A percentile compares a stretch with the other conserved stretches of the same genome.
Conservation (phyloP, 2,329 filamentous ascomycete species). For the Neopestalotiopsis sp. region DNA sequence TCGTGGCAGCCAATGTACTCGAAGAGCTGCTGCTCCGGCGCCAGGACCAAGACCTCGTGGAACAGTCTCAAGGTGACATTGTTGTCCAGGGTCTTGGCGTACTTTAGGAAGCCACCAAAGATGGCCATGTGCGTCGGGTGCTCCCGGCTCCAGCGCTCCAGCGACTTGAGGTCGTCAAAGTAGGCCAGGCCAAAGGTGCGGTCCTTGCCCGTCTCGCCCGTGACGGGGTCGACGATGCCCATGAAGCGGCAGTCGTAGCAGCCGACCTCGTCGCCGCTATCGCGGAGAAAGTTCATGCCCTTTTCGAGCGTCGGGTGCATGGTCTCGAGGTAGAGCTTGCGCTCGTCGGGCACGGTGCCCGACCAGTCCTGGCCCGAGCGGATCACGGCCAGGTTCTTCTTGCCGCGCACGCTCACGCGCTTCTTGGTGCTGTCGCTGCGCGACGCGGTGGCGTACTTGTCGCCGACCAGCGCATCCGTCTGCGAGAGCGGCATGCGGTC, state of each 20-base stretch:
- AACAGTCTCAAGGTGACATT: conserved; percentile 43
- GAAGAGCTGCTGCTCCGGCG: conserved; percentile 45
- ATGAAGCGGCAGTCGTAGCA: conserved; percentile 51
- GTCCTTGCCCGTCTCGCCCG: conserved; percentile 32
- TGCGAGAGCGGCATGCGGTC: conserved; percentile 47
- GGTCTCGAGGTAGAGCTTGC: conserved; percentile 47
- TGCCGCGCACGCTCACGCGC: conserved; percentile 39
- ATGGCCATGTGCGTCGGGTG: conserved; percentile 47
- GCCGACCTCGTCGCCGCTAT: conserved; percentile 47
- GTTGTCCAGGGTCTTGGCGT: conserved; percentile 43
- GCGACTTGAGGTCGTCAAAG: conserved; percentile 45
- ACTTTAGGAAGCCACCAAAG: conserved; percentile 45
- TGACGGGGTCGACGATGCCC: conserved; percentile 42
- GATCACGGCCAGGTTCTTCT: conserved; percentile 48
- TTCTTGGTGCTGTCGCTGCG: conserved; percentile 11
- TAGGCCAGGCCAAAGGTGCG: conserved; percentile 48
- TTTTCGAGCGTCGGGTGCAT: conserved; percentile 50
- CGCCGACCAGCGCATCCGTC: conserved; percentile 36
- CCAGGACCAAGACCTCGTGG: conserved; percentile 47
- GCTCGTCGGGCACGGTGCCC: conserved; percentile 44
- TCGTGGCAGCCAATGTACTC: conserved; percentile 48
- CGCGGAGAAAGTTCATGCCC: conserved; percentile 51
- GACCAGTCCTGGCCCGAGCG: conserved; percentile 53
- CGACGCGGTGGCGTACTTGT: neutral
- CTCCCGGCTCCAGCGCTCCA: conserved; percentile 46